Conservation (phyloP, 2,329 filamentous ascomycete species). For the Diaporthe velutina region DNA sequence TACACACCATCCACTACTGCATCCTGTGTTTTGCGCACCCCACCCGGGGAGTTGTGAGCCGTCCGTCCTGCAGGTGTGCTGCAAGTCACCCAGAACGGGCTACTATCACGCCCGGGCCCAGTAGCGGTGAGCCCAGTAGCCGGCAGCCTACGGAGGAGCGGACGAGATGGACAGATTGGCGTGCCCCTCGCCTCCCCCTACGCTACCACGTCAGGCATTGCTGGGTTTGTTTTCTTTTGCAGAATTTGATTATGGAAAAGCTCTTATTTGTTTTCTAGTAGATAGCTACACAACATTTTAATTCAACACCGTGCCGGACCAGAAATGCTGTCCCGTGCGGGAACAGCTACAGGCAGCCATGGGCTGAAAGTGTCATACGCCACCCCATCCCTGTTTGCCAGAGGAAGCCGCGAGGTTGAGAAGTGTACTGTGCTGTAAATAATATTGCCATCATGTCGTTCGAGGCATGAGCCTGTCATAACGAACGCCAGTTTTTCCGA, state of each 20-base stretch:
- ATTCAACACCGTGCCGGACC: conserved; percentile 3
- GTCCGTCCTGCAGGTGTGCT: conserved; percentile 33
- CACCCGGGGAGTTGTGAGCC: not conserved
- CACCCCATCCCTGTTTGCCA: not conserved
- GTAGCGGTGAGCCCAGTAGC: conserved; percentile 35
- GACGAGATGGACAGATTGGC: not conserved
- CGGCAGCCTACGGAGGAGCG: not conserved
- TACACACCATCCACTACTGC: not conserved
- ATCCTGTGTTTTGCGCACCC: not conserved
- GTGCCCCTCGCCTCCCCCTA: not conserved
- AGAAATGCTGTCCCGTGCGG: conserved; percentile 16
- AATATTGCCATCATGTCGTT: conserved; percentile 39
- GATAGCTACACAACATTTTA: conserved; percentile 21
- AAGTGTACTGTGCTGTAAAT: conserved; percentile 35
- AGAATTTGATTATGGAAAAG: not conserved
- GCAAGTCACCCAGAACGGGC: conserved; percentile 34
- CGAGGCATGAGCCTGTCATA: conserved; percentile 36
- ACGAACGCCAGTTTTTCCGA: conserved; percentile 37
- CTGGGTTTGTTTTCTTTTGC: not conserved
- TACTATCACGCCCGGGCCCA: not conserved
- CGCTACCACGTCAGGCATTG: not conserved
- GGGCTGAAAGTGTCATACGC: not conserved
- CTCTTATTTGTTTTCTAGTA: conserved; percentile 26
- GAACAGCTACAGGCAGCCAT: conserved; percentile 23
- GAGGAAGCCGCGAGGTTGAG: not conserved